Evolutionary conservation across 2,329 filamentous ascomycete species (phyloP).

Genomic region (Dendryphion nanum): DNA sequence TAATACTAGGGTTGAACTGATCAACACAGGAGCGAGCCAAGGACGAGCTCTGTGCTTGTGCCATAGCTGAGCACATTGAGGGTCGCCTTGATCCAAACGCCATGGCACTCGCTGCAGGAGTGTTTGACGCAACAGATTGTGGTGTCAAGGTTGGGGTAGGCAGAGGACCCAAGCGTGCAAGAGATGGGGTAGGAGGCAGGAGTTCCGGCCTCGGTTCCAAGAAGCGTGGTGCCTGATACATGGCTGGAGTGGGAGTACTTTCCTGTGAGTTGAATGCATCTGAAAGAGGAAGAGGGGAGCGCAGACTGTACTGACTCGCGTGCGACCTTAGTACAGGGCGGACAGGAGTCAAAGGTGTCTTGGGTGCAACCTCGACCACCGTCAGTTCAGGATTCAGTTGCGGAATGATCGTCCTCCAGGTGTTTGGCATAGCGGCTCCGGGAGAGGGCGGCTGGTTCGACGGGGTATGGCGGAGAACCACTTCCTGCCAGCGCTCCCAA

Average conservation of each 20-base stretch:
- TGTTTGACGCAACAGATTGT: constrained; percentile 51
- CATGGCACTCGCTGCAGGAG: constrained; percentile 61
- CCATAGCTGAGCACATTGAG: constrained; percentile 60
- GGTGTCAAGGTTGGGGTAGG: constrained; percentile 64
- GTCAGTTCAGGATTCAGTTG: constrained; percentile 58
- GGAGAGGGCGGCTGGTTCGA: constrained; percentile 44
- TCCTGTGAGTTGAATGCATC: constrained; percentile 38
- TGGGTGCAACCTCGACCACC: constrained; percentile 41
- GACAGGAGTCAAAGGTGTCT: constrained; percentile 26
- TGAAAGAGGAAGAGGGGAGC: constrained; percentile 16
- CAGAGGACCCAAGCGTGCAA: constrained; percentile 55
- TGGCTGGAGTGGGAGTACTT: constrained; percentile 43
- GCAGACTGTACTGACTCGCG: constrained; percentile 20
- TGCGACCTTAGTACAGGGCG: constrained; percentile 24
- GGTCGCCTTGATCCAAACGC: constrained; percentile 50
- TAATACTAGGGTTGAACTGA: constrained; percentile 43
- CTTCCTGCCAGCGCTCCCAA: constrained; percentile 91
- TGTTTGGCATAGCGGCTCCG: constrained; percentile 36
- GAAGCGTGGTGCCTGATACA: constrained; percentile 46
- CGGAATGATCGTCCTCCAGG: constrained; percentile 53
- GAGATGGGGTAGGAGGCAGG: constrained; percentile 52
- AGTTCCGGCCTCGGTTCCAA: constrained; percentile 52
- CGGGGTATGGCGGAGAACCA: constrained; percentile 82
- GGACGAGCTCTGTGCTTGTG: constrained; percentile 54
- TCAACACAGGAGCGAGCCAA: constrained; percentile 58